These are phyloP conservation scores for Plasmodium vivax DNA, from an alignment of 169 alveolate genomes.

Conservation along the genomic window DNA sequence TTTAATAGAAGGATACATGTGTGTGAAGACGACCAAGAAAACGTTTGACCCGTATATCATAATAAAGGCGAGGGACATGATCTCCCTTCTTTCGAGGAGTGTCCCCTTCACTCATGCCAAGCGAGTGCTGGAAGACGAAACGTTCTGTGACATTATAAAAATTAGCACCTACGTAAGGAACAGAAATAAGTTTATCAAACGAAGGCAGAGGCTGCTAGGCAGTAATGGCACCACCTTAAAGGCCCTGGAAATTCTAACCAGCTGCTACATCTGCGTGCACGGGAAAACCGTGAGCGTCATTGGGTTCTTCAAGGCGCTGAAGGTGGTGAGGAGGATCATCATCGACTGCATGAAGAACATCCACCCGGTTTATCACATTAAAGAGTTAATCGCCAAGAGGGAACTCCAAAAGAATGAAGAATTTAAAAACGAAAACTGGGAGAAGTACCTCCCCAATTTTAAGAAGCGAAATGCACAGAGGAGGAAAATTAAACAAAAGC, in stretches of 20 bases:
- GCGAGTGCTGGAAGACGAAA: slow-evolving; percentile 94
- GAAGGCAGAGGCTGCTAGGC: slow-evolving; percentile 99
- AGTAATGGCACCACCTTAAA: slow-evolving; percentile 99
- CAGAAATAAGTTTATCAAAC: slow-evolving; percentile 97
- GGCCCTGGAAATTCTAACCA: slow-evolving; percentile 98
- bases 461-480: slow-evolving; percentile 95
- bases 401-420: slow-evolving; percentile 97
- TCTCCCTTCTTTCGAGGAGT: slow-evolving; percentile 97
- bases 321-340: slow-evolving; percentile 95
- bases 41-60: slow-evolving; percentile 99
- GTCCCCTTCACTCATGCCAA: slow-evolving; percentile 99
- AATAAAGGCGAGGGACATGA: slow-evolving; percentile 98
- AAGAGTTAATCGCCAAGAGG: slow-evolving; percentile 98
- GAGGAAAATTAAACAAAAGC: slow-evolving; percentile 79
- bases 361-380: slow-evolving; percentile 99
- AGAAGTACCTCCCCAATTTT: slow-evolving; percentile 97
- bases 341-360: slow-evolving; percentile 98
- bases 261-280: slow-evolving; percentile 97
- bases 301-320: slow-evolving; percentile 96
- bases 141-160: slow-evolving; percentile 96
- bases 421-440: slow-evolving; percentile 95
- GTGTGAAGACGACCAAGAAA: slow-evolving; percentile 97
- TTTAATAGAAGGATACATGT: slow-evolving; percentile 98
- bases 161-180: slow-evolving; percentile 95
- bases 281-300: slow-evolving; percentile 98